Evolutionary conservation across 2,329 filamentous ascomycete species (phyloP).

Genomic region (Ramularia endophylla): DNA sequence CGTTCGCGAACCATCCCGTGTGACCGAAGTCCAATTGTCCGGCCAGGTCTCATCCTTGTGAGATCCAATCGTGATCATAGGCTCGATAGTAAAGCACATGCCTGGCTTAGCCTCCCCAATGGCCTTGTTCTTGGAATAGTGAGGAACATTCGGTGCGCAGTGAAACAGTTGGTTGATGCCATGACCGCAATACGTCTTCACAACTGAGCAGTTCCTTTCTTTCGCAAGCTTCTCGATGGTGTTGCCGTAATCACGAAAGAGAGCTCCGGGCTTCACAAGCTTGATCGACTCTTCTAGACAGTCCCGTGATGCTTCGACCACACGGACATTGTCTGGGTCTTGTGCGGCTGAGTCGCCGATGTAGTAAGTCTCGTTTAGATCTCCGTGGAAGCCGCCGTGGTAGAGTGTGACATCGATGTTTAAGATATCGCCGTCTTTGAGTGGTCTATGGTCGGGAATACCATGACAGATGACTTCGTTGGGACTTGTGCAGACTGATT

Average conservation of each 20-base stretch:
- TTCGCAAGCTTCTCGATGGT: constrained; percentile 95
- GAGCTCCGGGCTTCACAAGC: constrained; percentile 84
- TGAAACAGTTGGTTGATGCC: constrained; percentile 94
- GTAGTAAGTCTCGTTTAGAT: constrained; percentile 98
- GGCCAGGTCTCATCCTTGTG: constrained; percentile 95
- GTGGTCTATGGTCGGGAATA: constrained; percentile 82
- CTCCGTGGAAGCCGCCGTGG: constrained; percentile 90
- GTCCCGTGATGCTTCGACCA: constrained; percentile 84
- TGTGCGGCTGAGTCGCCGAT: constrained; percentile 81
- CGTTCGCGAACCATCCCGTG: constrained; percentile 78
- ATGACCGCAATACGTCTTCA: constrained; percentile 94
- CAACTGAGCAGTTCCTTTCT: constrained; percentile 75
- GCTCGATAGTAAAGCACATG: constrained; percentile 99
- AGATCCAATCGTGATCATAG: constrained; percentile 92
- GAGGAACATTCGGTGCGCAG: constrained; percentile 85
- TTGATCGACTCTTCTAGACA: constrained; percentile 88
- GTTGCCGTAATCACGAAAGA: constrained; percentile 90
- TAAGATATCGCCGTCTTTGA: constrained; percentile 90
- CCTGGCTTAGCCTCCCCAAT: constrained; percentile 89
- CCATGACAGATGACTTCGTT: constrained; percentile 99
- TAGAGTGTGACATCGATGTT: constrained; percentile 96
- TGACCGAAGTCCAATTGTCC: constrained; percentile 97
- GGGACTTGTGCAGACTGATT: constrained; percentile 91
- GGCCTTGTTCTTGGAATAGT: constrained; percentile 98
- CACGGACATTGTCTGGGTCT: constrained; percentile 79